Evolutionary conservation across 202 grass and related monocot species (phyloP).

Genomic region (Panicum hallii): DNA sequence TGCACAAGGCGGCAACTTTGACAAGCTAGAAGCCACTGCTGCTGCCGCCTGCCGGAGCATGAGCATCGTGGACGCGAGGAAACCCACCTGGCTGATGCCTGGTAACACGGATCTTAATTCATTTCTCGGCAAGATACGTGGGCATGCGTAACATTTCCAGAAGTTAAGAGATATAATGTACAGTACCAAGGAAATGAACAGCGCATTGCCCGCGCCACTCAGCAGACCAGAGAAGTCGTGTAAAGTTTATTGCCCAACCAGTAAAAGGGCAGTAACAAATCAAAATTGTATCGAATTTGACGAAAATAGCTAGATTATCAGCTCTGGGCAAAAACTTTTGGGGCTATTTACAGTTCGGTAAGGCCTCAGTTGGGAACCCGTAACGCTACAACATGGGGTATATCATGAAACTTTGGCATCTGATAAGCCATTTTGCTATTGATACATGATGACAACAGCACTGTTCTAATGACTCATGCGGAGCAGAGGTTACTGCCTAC

Average conservation of each 20-base stretch:
- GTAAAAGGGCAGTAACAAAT: neutral
- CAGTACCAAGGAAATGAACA: neutral
- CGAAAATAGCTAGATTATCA: neutral
- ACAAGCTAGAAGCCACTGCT: too few species aligned
- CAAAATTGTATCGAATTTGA: neutral
- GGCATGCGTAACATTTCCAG: neutral
- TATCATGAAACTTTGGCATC: constrained; percentile 11
- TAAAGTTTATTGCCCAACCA: neutral
- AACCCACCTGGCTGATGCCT: neutral
- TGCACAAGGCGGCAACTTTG: neutral
- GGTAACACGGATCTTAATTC: too few species aligned
- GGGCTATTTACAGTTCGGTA: constrained; percentile 49
- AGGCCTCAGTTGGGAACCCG: neutral
- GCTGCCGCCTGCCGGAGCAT: neutral
- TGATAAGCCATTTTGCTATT: neutral
- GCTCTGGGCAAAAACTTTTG: constrained; percentile 35
- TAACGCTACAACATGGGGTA: constrained; percentile 26
- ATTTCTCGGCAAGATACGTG: neutral
- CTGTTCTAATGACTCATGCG: neutral
- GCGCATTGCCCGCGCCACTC: neutral
- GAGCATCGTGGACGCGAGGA: neutral
- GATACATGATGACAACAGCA: neutral
- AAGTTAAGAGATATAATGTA: neutral
- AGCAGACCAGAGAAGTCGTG: neutral
- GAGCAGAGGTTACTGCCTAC: neutral